These are phyloP conservation scores for Themeda triandra DNA, from an alignment of 176 grass and related monocot genomes.

Conservation along the genomic window DNA sequence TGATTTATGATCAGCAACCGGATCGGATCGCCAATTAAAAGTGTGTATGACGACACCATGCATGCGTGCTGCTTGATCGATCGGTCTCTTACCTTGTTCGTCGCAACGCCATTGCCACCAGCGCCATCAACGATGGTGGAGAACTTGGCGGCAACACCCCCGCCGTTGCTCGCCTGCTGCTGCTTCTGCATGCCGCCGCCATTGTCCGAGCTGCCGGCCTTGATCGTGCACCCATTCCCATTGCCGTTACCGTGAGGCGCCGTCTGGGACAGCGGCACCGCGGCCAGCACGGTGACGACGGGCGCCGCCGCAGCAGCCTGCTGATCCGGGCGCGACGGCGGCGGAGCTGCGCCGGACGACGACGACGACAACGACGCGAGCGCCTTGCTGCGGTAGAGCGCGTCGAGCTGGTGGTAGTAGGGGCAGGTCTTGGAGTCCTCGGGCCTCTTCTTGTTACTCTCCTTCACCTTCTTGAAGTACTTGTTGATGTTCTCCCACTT, in stretches of 20 bases:
- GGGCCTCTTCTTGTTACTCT: conserved; percentile 81
- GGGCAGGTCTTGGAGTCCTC: conserved; percentile 98
- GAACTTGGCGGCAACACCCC: not conserved
- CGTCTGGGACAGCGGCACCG: conserved; percentile 38
- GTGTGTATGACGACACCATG: not conserved
- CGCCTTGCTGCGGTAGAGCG: conserved; percentile 76
- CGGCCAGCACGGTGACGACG: conserved; percentile 1
- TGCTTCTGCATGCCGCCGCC: conserved; percentile 35
- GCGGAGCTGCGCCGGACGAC: not conserved
- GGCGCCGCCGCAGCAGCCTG: not conserved
- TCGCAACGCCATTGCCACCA: conserved; percentile 21
- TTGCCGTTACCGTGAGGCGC: conserved; percentile 19
- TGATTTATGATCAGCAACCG: not conserved
- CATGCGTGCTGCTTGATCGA: not conserved
- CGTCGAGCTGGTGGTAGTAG: conserved; percentile 97
- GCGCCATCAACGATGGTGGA: conserved; percentile 16
- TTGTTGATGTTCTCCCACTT: conserved; percentile 99
- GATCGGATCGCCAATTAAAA: not conserved
- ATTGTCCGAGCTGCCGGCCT: not conserved
- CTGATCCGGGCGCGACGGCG: not conserved
- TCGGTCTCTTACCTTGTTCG: conserved; percentile 59
- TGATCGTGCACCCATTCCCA: not conserved
- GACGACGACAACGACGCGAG: not conserved
- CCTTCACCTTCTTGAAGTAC: conserved; percentile 99
- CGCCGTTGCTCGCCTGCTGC: conserved; percentile 50